A percentile compares a stretch with the other conserved stretches of the same genome.
Conservation (phyloP, 164 flowering plant species). For the Berberis thunbergii region DNA sequence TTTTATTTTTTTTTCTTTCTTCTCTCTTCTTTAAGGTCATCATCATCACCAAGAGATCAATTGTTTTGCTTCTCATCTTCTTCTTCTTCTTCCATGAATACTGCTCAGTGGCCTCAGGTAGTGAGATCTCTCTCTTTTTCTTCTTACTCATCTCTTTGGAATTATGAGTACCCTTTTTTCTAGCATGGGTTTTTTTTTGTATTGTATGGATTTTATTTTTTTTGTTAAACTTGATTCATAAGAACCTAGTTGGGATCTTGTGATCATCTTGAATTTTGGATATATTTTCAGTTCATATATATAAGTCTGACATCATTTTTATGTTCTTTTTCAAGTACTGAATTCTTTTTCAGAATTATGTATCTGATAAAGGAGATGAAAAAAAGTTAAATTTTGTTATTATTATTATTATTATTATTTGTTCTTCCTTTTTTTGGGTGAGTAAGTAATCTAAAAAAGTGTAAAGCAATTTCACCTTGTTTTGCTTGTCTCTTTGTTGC, state of each 20-base stretch:
- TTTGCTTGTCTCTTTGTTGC: constrained; percentile 26
- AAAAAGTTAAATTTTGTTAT: too few species aligned
- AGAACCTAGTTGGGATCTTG: too few species aligned
- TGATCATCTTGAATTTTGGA: too few species aligned
- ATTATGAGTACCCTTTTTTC: neutral
- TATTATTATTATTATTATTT: neutral
- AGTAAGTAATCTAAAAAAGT: constrained; percentile 25
- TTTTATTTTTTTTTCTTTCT: neutral
- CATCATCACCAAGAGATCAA: neutral
- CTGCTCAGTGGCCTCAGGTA: constrained; percentile 87
- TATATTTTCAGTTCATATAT: too few species aligned
- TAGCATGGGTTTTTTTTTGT: neutral
- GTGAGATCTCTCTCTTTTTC: constrained; percentile 3
- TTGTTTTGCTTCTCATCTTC: constrained; percentile 5
- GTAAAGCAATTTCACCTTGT: constrained; percentile 15
- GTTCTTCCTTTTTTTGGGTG: constrained; percentile 23
- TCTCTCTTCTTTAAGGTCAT: constrained; percentile 6
- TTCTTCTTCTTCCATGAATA: constrained; percentile 42
- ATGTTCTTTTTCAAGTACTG: too few species aligned
- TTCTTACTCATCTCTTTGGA: neutral
- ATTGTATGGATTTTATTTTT: neutral
- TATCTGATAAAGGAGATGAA: too few species aligned
- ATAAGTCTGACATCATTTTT: too few species aligned
- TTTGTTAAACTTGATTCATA: neutral
- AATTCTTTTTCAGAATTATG: too few species aligned